Evolutionary conservation across 495 filamentous ascomycete genomes (phyloP).

Genomic region (Penicillium goetzii): DNA sequence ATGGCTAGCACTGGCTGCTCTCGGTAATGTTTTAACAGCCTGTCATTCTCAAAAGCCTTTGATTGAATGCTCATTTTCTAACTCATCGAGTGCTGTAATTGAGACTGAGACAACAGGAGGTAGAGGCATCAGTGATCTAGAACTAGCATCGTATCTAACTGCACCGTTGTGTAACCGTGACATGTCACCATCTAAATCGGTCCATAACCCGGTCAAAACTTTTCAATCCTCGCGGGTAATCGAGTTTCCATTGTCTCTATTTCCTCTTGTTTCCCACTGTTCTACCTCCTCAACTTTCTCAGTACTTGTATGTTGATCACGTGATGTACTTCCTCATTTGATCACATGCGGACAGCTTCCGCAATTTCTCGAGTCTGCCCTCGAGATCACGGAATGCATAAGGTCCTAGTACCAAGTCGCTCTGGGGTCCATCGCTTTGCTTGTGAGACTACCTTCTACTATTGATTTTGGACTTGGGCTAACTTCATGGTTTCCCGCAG

Average conservation of each 20-base stretch:
- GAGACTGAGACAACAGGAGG: not conserved
- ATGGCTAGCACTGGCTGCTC: not conserved
- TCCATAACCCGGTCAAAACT: not conserved
- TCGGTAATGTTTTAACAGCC: not conserved
- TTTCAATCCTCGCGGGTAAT: too few relatives aligned
- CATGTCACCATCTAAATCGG: not conserved
- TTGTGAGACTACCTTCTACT: slow-evolving; percentile 49
- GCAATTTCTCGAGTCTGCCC: not conserved
- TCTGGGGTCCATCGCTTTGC: slow-evolving; percentile 63
- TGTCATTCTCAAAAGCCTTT: not conserved
- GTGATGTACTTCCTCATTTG: slow-evolving; percentile 8
- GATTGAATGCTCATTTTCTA: not conserved
- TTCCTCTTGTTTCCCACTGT: not conserved
- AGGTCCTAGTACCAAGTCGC: slow-evolving; percentile 47
- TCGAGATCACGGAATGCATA: slow-evolving; percentile 41
- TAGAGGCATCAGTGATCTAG: not conserved
- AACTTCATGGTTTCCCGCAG: slow-evolving; percentile 43
- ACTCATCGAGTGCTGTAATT: not conserved
- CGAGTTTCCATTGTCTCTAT: not conserved
- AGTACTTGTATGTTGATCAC: slow-evolving; percentile 7
- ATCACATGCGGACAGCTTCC: slow-evolving; percentile 24
- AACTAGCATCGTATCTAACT: not conserved
- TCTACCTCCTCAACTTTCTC: not conserved
- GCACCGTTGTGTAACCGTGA: not conserved
- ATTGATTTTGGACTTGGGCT: not conserved